phyloP scores from a whole-genome alignment of 2,329 filamentous ascomycete species.

The Parastagonospora avenae region DNA sequence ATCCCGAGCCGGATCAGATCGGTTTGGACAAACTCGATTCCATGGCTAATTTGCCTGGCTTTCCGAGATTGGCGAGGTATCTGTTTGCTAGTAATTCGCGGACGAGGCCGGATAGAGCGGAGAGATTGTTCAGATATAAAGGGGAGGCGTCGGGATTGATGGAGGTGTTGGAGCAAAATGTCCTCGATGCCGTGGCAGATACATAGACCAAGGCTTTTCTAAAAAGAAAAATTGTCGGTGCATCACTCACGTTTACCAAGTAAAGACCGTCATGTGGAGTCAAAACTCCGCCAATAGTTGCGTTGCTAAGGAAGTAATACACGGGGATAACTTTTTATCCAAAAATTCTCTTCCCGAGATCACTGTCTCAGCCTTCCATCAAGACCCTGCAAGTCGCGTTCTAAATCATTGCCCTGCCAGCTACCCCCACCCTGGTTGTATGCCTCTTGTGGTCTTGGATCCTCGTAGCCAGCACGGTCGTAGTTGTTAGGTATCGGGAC shows the following conservation, averaged over 20 bases:
- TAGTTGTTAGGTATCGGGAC: conserved; percentile 68
- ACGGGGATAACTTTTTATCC: conserved; percentile 11
- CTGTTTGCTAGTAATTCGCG: conserved; percentile 59
- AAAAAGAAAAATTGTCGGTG: not conserved
- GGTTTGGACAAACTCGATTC: conserved; percentile 31
- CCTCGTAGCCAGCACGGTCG: conserved; percentile 62
- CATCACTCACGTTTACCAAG: no score
- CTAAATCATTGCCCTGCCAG: conserved; percentile 49
- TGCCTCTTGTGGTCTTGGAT: conserved; percentile 66
- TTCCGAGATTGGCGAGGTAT: conserved; percentile 37
- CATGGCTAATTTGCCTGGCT: conserved; percentile 22
- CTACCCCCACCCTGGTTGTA: conserved; percentile 43
- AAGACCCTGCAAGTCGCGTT: conserved; percentile 56
- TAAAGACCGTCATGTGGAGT: not conserved
- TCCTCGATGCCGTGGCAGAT: conserved; percentile 19
- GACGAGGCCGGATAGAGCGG: conserved; percentile 59
- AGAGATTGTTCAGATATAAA: conserved; percentile 61
- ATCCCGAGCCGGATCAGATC: conserved; percentile 28
- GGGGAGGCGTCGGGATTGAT: conserved; percentile 56
- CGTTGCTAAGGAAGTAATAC: not conserved
- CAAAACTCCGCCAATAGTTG: not conserved
- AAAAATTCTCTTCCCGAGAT: conserved; percentile 3
- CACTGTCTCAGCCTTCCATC: conserved; percentile 34
- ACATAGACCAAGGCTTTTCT: not conserved
- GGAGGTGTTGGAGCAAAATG: conserved; percentile 45